These are phyloP conservation scores for Penicillium sp. DNA, from an alignment of 2,329 filamentous ascomycete genomes.

Conservation along the genomic window DNA sequence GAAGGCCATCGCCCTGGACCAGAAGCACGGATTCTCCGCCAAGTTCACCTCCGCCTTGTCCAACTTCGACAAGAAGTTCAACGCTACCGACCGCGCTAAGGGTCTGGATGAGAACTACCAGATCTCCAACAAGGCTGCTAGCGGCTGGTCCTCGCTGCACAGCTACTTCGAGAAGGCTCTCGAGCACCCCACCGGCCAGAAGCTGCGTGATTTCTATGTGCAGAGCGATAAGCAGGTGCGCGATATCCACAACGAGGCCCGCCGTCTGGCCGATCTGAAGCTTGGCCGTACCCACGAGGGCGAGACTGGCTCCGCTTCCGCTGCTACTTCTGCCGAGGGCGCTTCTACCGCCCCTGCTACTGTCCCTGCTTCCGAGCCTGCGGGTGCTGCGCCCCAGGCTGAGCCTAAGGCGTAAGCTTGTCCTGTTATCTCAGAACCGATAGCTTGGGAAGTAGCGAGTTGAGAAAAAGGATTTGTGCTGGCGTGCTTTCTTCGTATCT, in stretches of 20 bases:
- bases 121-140: slow-evolving; percentile 70
- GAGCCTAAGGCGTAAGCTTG: not conserved
- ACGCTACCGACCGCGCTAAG: slow-evolving; percentile 82
- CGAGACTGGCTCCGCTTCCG: slow-evolving; percentile 15
- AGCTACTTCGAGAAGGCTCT: slow-evolving; percentile 95
- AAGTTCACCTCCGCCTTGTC: slow-evolving; percentile 76
- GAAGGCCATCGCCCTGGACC: slow-evolving; percentile 81
- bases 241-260: slow-evolving; percentile 90
- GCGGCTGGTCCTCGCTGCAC: slow-evolving; percentile 65
- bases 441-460: slow-evolving; percentile 2
- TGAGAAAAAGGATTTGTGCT: slow-evolving; percentile 4
- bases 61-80: slow-evolving; percentile 79
- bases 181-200: slow-evolving; percentile 82
- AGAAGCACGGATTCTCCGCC: slow-evolving; percentile 79
- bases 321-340: slow-evolving; percentile 4
- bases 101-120: slow-evolving; percentile 82
- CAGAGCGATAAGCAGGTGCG: slow-evolving; percentile 83
- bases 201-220: slow-evolving; percentile 83
- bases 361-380: slow-evolving; percentile 23
- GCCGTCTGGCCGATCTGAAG: slow-evolving; percentile 85
- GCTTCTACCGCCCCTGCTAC: slow-evolving; percentile 18
- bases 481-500: slow-evolving; percentile 10
- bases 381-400: slow-evolving; percentile 30
- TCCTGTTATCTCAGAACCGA: not conserved
- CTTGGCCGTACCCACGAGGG: slow-evolving; percentile 48